Base-by-base conservation (phyloP, 306 rosid genomes). In the Trichosanthes truncata region DNA sequence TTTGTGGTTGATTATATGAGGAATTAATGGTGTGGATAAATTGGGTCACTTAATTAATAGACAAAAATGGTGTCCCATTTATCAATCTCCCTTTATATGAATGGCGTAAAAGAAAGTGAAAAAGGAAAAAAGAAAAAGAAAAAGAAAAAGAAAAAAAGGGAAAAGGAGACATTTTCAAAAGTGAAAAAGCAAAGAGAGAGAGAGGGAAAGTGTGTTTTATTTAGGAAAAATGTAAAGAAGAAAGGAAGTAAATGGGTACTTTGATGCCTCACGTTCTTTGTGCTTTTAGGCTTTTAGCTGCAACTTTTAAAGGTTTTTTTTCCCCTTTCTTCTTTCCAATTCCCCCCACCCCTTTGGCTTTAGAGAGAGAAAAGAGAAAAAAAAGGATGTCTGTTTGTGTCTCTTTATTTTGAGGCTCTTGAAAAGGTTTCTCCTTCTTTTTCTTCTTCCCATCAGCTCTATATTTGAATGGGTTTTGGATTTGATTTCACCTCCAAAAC, bases 201-300 rank as follows among this genome's bases (percentile, higher is more conserved):
- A 79, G 10, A 63, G 25, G 23, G 12, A 55, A 26, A 11, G 65
- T 23, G 65, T 12, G 71, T 63, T 63, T 63, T 33, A 35, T 35
- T 36, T 68, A n/a, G 33, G 15, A 23, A 76, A 40, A 78, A 48
- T 25, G 40, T 13, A 69, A 46, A 53, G 40, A 14, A 23, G 63
- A 9, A 57, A 57, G 45, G 45, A 65, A 65, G 69, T 62, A 76
- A 77, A 51, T 45, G 82, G 78, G 84, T 71, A 78, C 88, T 85
- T 66, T 85, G 89, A 86, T 86, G 90, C 90, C 82, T 87, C 93
- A 89, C 82, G 91, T 82, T 89, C 87, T 86, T 87, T 84, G 88
- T 85, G 93, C 89, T 85, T 91, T 91, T 87, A 81, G 82, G 91
- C 89, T 85, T 91, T 91, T 89, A 81, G 83, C 83, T 66, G 86